Evolutionary conservation across 768 basidiomycete genomes (phyloP), one percentile per base, ranked within the genome.

Genomic region (Gymnopilus dilepis): DNA sequence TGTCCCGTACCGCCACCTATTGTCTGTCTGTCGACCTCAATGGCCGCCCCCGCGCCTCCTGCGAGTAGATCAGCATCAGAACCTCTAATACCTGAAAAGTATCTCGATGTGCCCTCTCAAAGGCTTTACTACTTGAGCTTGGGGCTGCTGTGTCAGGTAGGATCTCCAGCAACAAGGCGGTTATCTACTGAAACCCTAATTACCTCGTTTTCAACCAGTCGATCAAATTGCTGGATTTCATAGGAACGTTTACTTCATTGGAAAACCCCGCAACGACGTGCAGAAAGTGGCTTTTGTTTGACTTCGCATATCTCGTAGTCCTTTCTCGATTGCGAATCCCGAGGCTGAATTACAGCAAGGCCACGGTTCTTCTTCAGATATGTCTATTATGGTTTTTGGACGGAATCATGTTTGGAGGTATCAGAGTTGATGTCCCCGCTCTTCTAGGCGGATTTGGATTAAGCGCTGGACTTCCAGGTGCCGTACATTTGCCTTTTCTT

Each of bases 51-150:
- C 12, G 22, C 61, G 1, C 34, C 58, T n/a, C 55, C 57, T 47
- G 19, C 45, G 19, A 65, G 60, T 21, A 60, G 58, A 34, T 22
- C 70, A 56, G 55, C 65, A 45, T 45, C 68, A 42, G 69, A 68
- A 40, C 78, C 93, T 41, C 78, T 91, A 37, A 87, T 97, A 53
- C 85, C 93, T 30, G 89, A 92, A 73, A 83, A 80, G 58, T 87
- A 86, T 70, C 65, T 95, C 30, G 90, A 92, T 69, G 78, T 87
- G 4, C 91, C 92, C 21, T 88, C 92, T 15, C 92, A 94, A 71
- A 82, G 95, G 52, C 82, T 92, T 6, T 93, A 95, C 68, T 83
- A 84, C 64, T 79, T 93, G 43, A 90, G 92, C 62, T 75, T 94
- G 24, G 91, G 89, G 7, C 82, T 88, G 40, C 79, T 94, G 2